A percentile compares a stretch with the other conserved stretches of the same genome.
These are phyloP conservation scores for Pseudomassariella vexata DNA, from an alignment of 2,329 filamentous ascomycete genomes.

Conservation along the genomic window DNA sequence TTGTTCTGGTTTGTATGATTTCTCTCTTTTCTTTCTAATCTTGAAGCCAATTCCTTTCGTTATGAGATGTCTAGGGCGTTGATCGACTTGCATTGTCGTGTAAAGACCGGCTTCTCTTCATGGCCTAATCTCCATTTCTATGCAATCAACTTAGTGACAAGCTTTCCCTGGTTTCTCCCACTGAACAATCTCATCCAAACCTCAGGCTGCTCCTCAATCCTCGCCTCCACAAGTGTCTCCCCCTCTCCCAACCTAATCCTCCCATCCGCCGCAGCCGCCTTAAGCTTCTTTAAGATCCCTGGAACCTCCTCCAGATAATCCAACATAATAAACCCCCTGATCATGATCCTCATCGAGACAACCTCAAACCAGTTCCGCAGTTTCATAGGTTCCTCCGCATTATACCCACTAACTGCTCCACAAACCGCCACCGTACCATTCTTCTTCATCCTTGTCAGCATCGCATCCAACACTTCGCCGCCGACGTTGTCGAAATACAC, in stretches of 20 bases:
- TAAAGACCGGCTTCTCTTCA: too few species aligned
- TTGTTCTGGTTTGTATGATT: too few species aligned
- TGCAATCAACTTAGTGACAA: slow-evolving; percentile 17
- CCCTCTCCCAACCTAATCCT: slow-evolving; percentile 14
- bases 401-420: slow-evolving; percentile 1
- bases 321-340: slow-evolving; percentile 37
- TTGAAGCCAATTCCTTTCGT: too few species aligned
- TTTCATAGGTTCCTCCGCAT: slow-evolving; percentile 11
- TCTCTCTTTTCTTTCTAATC: too few species aligned
- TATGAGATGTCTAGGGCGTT: too few species aligned
- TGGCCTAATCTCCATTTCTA: too few species aligned
- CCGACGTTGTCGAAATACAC: slow-evolving; percentile 48
- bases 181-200: slow-evolving; percentile 21
- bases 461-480: slow-evolving; percentile 38
- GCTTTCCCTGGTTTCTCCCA: slow-evolving; percentile 20
- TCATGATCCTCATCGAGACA: slow-evolving; percentile 30
- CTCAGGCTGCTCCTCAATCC: slow-evolving; percentile 21
- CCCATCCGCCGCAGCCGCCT: slow-evolving; percentile 17
- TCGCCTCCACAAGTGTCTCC: slow-evolving; percentile 20
- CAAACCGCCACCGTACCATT: slow-evolving; percentile 1
- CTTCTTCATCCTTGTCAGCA: slow-evolving; percentile 34
- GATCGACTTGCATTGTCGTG: too few species aligned
- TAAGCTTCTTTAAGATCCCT: slow-evolving; percentile 16
- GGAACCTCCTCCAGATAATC: slow-evolving; percentile 27
- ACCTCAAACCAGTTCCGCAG: slow-evolving; percentile 38